Evolutionary conservation across 2,329 filamentous ascomycete species (phyloP).

Genomic region (Aspergillus phoenicis): DNA sequence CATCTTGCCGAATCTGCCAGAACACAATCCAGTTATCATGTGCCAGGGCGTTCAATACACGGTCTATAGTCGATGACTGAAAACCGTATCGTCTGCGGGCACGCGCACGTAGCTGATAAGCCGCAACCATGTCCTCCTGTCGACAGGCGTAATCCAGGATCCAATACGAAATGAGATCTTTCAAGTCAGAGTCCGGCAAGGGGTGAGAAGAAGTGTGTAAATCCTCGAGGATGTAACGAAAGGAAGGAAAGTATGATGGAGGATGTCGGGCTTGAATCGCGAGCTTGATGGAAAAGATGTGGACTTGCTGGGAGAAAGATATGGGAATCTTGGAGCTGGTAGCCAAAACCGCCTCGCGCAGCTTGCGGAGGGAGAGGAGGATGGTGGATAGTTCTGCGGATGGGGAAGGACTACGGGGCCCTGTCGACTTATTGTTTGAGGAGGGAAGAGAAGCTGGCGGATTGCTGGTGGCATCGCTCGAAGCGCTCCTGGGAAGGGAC

Average conservation of each 20-base stretch:
- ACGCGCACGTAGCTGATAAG: conserved; percentile 65
- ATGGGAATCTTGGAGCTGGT: conserved; percentile 70
- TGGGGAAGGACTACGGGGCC: conserved; percentile 41
- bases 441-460: conserved; percentile 36
- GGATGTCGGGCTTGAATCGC: conserved; percentile 79
- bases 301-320: conserved; percentile 81
- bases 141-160: conserved; percentile 89
- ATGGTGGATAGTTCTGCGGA: conserved; percentile 71
- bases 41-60: conserved; percentile 68
- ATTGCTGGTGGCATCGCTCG: conserved; percentile 43
- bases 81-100: conserved; percentile 57
- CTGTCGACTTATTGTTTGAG: conserved; percentile 24
- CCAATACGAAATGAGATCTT: conserved; percentile 78
- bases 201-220: conserved; percentile 68
- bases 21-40: conserved; percentile 84
- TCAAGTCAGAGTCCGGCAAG: conserved; percentile 70
- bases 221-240: conserved; percentile 72
- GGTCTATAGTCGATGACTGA: conserved; percentile 68
- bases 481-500: conserved; percentile 54
- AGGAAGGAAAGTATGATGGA: conserved; percentile 86
- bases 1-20: conserved; percentile 67
- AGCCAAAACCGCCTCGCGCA: conserved; percentile 83
- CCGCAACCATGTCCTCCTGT: conserved; percentile 71
- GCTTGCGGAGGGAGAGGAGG: conserved; percentile 82
- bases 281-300: conserved; percentile 87